Percentiles rank a stretch among this genome's conserved stretches.
Evolutionary conservation across 768 basidiomycete genomes (phyloP).

Genomic region (Tulasnella sp.): DNA sequence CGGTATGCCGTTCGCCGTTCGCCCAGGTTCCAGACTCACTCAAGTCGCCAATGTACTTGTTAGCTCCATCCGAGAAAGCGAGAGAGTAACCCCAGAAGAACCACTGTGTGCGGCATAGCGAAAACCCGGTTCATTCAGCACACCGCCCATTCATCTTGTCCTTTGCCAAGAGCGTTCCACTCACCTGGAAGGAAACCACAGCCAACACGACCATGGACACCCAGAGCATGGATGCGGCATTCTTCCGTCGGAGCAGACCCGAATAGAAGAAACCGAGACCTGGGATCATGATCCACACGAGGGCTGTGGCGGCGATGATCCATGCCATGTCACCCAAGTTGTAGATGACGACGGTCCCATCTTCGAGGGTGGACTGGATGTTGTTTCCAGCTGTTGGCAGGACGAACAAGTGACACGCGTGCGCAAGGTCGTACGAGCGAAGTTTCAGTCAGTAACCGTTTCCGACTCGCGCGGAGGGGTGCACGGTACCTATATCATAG

Average conservation of each 20-base stretch:
- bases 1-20: neutral
- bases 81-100: conserved; percentile 97
- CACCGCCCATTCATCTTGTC: too few species aligned
- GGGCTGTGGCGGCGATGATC: conserved; percentile 67
- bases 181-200: conserved; percentile 59
- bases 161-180: neutral
- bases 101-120: conserved; percentile 52
- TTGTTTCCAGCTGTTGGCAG: conserved; percentile 39
- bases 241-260: conserved; percentile 86
- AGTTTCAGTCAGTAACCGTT: conserved; percentile 34
- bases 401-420: neutral
- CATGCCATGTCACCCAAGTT: conserved; percentile 66
- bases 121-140: neutral
- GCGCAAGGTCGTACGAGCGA: neutral
- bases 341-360: conserved; percentile 39
- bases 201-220: conserved; percentile 71
- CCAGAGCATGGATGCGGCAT: conserved; percentile 87
- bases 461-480: neutral
- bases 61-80: conserved; percentile 76
- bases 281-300: conserved; percentile 83
- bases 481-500: neutral
- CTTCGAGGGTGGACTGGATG: conserved; percentile 37
- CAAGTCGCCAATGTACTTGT: conserved; percentile 80
- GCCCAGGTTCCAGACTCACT: conserved; percentile 42
- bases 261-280: conserved; percentile 88